Conservation (phyloP, 2,329 filamentous ascomycete genomes). For the Akanthomyces lecanii region DNA sequence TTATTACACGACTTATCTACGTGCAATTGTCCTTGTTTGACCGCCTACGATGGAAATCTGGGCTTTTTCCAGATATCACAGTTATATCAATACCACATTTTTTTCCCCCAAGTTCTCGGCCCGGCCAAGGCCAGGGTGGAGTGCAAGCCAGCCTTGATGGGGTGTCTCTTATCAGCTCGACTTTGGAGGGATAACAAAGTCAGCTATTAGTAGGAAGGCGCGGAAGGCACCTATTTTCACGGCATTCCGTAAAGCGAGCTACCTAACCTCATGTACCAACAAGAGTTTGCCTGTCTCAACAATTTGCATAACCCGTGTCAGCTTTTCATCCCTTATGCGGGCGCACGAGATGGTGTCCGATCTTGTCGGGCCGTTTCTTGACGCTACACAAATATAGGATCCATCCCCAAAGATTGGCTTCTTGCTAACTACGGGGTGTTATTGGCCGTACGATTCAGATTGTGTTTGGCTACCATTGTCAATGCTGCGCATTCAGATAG, state of each 20-base stretch:
- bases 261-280: background rate
- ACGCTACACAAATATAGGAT: background rate
- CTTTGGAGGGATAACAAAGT: background rate
- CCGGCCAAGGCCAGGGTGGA: background rate
- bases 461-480: background rate
- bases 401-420: background rate
- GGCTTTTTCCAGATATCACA: too few relatives aligned
- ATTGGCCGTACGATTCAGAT: background rate
- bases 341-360: background rate
- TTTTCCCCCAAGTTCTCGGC: background rate
- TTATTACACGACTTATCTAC: too few relatives aligned
- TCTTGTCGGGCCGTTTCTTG: slow-evolving; percentile 1
- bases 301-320: background rate
- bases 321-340: background rate
- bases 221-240: background rate
- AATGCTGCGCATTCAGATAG: background rate
- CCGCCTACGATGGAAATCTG: too few relatives aligned
- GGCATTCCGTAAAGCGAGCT: background rate
- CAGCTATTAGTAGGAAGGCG: too few relatives aligned
- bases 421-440: background rate
- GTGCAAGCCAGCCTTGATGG: background rate
- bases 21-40: too few relatives aligned
- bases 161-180: background rate
- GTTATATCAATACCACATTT: too few relatives aligned
- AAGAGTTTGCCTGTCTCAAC: background rate